A percentile compares a stretch with the other conserved stretches of the same genome.
Evolutionary conservation across 2,329 filamentous ascomycete genomes (phyloP).

Genomic region (Diplodia mutila): DNA sequence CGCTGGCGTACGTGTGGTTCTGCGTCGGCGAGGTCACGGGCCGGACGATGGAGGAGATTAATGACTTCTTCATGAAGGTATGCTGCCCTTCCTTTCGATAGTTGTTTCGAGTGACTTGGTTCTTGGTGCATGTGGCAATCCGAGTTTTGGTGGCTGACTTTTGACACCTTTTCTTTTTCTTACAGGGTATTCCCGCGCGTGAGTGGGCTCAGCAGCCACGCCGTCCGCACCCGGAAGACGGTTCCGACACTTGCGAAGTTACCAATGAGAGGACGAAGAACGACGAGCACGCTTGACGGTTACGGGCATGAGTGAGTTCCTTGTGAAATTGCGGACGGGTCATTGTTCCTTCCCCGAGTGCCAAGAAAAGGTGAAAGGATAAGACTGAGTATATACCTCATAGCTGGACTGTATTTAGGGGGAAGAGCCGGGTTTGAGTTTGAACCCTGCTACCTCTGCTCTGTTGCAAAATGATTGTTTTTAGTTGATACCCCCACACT

Average conservation of each 20-base stretch:
- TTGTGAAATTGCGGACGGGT: no score
- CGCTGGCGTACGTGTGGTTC: conserved; percentile 23
- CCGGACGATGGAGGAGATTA: conserved; percentile 24
- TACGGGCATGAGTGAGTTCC: no score
- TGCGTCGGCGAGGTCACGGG: conserved; percentile 19
- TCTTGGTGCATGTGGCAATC: background rate
- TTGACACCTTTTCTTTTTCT: background rate
- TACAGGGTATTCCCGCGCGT: background rate
- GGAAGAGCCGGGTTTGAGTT: background rate
- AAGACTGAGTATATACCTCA: background rate
- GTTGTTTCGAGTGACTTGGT: no score
- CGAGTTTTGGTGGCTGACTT: background rate
- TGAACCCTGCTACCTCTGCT: background rate
- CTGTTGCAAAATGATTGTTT: background rate
- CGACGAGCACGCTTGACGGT: background rate
- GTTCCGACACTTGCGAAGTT: conserved; percentile 4
- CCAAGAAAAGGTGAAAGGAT: background rate
- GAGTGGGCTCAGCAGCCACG: conserved; percentile 13
- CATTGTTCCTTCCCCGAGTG: background rate
- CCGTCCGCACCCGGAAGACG: background rate
- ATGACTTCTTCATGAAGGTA: conserved; percentile 31
- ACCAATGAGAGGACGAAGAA: background rate
- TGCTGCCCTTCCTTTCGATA: conserved; percentile 29
- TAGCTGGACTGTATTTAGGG: background rate
- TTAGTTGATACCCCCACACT: background rate